Evolutionary conservation across 208 protist genomes (phyloP), one percentile per base, ranked within the genome.

Genomic region (Leishmania tropica): DNA sequence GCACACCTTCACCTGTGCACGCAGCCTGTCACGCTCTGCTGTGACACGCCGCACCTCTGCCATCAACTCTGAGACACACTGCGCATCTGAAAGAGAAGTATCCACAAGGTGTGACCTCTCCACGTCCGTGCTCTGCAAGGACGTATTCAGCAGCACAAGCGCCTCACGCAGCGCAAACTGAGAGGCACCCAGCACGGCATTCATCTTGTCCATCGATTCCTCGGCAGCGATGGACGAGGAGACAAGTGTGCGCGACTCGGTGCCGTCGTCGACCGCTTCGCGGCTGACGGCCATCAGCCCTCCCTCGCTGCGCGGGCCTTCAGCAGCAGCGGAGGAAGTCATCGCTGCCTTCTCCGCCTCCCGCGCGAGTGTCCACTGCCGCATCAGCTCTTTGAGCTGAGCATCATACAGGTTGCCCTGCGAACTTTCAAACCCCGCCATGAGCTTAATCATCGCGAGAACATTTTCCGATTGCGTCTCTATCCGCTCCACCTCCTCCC

Each of bases 61-160:
- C 1, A 92, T 65, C 60, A 97, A 60, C 71, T 89, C 85, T n/a
- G 78, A 83, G 11, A 93, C 86, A 58, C 90, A 88, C 84, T 87
- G 77, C 17, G 87, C 92, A 75, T 97, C 93, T 2, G 88, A 81
- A 7, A 97, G 78, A 2, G 90, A 90, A 3, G 88, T 77, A 54
- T 97, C 90, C 24, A 97, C 58, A 51, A 97, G 78, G 77, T 60
- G 60, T 1, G 85, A 82, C n/a, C 90, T 81, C 73, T 93, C 78
- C 21, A 84, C 78, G n/a, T 97, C 90, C 28, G 76, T 85, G 80
- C 80, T 87, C 54, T 87, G 86, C 60, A 94, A 81, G 15, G 82
- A 85, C 0, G 78, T 40, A 28, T 62, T 80, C 13, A 85, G 82
- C 17, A 85, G 73, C 19, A 64, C 54, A n/a, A 85, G 82, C 31